Conservation (phyloP, 305 asterid genomes). For the Fraxinus albicans region DNA sequence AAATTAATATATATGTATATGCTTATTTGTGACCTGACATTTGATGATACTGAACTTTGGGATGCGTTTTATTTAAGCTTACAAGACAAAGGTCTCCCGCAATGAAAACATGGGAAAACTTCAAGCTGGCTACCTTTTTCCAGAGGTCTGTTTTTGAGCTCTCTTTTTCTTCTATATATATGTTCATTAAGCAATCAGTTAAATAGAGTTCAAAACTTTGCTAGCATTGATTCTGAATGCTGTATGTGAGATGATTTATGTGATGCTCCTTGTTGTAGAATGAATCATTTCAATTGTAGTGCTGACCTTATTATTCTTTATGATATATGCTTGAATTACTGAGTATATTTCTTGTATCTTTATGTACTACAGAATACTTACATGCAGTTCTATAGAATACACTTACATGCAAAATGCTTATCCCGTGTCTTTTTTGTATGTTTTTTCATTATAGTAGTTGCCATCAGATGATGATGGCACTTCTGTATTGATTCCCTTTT, state of each 20-base stretch:
- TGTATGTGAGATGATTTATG: background rate
- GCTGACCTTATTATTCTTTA: background rate
- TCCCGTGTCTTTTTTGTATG: background rate
- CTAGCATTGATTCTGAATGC: background rate
- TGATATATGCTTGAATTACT: background rate
- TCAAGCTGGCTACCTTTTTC: constrained; percentile 98
- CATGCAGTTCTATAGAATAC: background rate
- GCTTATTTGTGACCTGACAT: background rate
- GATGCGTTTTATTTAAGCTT: constrained; percentile 49
- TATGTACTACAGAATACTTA: background rate
- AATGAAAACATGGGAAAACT: constrained; percentile 84
- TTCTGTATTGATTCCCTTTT: constrained; percentile 7
- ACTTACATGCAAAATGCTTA: background rate
- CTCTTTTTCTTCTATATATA: background rate
- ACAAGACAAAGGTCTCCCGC: constrained; percentile 76
- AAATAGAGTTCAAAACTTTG: background rate
- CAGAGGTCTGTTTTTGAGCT: constrained; percentile 60
- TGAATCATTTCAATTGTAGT: background rate
- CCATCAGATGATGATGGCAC: background rate
- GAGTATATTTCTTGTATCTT: background rate
- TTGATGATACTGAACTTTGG: constrained; percentile 9
- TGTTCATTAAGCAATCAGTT: background rate
- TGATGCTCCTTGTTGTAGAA: background rate
- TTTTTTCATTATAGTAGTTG: background rate
- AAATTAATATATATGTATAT: background rate